These are phyloP conservation scores for Phragmites australis DNA, from an alignment of 176 grass and related monocot genomes.

Conservation along the genomic window DNA sequence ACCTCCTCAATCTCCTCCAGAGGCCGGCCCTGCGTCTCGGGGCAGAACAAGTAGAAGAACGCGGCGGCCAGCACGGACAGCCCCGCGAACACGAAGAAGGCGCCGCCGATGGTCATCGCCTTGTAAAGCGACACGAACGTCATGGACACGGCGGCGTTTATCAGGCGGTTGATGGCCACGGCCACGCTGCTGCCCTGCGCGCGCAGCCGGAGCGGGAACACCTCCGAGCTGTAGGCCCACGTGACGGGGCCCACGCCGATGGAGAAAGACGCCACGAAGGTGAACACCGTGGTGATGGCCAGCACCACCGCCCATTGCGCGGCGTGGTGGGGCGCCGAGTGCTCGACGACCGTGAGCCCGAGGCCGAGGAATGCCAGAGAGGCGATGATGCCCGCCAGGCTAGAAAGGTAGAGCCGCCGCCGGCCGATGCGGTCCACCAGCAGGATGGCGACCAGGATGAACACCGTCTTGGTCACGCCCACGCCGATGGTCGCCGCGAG, in stretches of 20 bases:
- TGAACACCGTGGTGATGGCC: conserved; percentile 36
- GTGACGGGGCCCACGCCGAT: conserved; percentile 47
- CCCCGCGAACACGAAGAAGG: conserved; percentile 44
- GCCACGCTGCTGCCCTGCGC: conserved; percentile 52
- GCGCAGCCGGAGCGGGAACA: conserved; percentile 47
- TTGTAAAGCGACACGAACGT: conserved; percentile 51
- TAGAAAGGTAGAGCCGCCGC: conserved; percentile 23
- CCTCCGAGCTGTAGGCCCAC: conserved; percentile 51
- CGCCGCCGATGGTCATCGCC: conserved; percentile 41
- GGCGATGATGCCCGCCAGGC: conserved; percentile 42
- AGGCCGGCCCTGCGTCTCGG: conserved; percentile 39
- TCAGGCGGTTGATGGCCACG: conserved; percentile 44
- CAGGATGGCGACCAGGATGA: conserved; percentile 38
- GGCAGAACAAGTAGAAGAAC: conserved; percentile 41
- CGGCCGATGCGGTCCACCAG: conserved; percentile 45
- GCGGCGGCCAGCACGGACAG: background rate
- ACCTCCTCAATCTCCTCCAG: conserved; percentile 41
- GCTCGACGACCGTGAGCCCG: conserved; percentile 39
- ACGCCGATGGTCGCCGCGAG: conserved; percentile 46
- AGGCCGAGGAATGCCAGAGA: conserved; percentile 27
- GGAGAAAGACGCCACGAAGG: conserved; percentile 49
- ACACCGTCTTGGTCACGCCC: conserved; percentile 40
- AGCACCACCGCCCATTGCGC: conserved; percentile 28
- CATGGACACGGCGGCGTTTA: conserved; percentile 49
- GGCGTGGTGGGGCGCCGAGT: background rate